Conservation (phyloP, 2,329 filamentous ascomycete genomes). For the Curvularia verruculosa region DNA sequence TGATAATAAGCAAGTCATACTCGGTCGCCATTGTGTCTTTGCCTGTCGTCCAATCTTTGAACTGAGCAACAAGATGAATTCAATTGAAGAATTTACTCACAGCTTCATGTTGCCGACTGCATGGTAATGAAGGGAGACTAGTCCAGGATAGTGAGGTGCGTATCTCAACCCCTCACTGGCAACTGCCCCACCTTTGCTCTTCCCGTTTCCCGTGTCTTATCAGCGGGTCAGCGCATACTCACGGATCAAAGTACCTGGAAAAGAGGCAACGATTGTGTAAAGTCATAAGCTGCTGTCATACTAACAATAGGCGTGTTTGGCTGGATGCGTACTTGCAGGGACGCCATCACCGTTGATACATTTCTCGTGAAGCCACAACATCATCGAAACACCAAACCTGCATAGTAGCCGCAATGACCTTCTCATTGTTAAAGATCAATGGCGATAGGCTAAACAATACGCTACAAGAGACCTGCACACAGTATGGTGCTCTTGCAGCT, state of each 20-base stretch:
- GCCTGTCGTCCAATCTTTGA: neutral
- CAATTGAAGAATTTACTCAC: neutral
- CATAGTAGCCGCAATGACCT: conserved; percentile 11
- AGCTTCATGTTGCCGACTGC: conserved; percentile 8
- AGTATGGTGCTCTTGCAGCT: conserved; percentile 34
- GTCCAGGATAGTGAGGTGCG: conserved; percentile 24
- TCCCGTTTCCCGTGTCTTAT: conserved; percentile 27
- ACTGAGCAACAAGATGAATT: neutral
- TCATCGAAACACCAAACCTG: neutral
- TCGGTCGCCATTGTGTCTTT: conserved; percentile 18
- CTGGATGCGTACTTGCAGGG: conserved; percentile 10
- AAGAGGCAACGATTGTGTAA: conserved; percentile 4
- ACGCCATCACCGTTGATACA: neutral
- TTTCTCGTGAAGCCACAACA: neutral
- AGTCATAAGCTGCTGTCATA: conserved; percentile 27
- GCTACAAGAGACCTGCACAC: conserved; percentile 35
- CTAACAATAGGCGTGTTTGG: conserved; percentile 10
- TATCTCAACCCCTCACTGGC: conserved; percentile 37
- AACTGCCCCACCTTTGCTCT: conserved; percentile 14
- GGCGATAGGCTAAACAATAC: conserved; percentile 31
- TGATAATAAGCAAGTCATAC: conserved; percentile 52
- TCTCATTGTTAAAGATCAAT: conserved; percentile 25
- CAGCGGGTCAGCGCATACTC: conserved; percentile 14
- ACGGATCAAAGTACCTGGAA: conserved; percentile 5
- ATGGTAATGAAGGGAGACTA: conserved; percentile 19